A percentile compares a stretch with the other conserved stretches of the same genome.
phyloP scores from a whole-genome alignment of 306 rosid species.

The Rosa multiflora region DNA sequence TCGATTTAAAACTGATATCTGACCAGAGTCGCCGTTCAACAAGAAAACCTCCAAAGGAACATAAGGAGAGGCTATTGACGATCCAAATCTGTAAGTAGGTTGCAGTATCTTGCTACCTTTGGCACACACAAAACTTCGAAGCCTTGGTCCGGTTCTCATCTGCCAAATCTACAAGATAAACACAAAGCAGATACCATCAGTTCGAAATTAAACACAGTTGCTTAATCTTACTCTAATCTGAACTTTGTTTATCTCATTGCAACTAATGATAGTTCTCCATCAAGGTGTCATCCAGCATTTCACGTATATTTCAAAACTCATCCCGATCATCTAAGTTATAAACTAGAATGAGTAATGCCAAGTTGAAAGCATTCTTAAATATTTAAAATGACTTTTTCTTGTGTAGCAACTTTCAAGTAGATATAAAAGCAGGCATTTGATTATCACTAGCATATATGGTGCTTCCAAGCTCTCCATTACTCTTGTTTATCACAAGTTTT shows the following conservation, averaged over 20 bases:
- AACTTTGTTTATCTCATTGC: neutral
- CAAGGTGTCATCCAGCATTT: neutral
- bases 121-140: constrained; percentile 71
- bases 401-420: neutral
- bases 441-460: neutral
- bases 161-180: constrained; percentile 79
- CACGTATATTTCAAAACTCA: neutral
- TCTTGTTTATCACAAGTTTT: neutral
- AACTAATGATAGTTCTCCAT: neutral
- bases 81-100: constrained; percentile 82
- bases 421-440: neutral
- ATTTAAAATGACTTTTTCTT: neutral
- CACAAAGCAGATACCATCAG: neutral
- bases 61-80: constrained; percentile 63
- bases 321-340: neutral
- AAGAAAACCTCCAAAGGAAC: constrained; percentile 92
- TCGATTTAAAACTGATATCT: constrained; percentile 72
- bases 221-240: neutral
- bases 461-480: neutral
- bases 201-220: neutral
- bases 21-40: constrained; percentile 91
- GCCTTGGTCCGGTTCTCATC: constrained; percentile 98
- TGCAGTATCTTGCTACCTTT: constrained; percentile 92
- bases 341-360: neutral
- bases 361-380: neutral